Conservation (phyloP, 129 eudicot species). For the Flaveria sonorensis region DNA sequence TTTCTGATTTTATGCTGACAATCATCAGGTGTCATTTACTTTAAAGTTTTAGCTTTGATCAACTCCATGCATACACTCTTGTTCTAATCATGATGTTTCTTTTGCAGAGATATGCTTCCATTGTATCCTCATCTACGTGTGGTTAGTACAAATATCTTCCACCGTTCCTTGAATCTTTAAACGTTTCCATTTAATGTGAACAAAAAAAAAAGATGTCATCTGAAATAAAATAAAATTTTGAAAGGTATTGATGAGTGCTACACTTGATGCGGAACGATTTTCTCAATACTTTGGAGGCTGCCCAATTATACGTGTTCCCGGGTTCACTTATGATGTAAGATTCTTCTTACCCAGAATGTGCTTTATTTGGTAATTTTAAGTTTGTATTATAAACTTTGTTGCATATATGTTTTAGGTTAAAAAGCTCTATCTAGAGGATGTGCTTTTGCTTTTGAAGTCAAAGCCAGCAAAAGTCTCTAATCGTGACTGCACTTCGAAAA, state of each 20-base stretch:
- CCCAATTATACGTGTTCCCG: conserved; percentile 92
- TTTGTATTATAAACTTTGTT: not conserved
- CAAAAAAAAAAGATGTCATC: not conserved
- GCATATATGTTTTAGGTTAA: conserved; percentile 58
- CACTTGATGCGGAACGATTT: conserved; percentile 95
- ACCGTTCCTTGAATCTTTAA: not conserved
- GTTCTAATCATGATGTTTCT: conserved; percentile 22
- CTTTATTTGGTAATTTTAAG: not conserved
- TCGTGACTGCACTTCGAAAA: conserved; percentile 39
- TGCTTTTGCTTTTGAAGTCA: conserved; percentile 62
- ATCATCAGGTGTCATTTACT: conserved; percentile 64
- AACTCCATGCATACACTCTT: conserved; percentile 18
- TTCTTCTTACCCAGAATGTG: not conserved
- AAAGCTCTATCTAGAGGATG: conserved; percentile 74
- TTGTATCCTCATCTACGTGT: conserved; percentile 78
- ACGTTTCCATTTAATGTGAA: not conserved
- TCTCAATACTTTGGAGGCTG: conserved; percentile 95
- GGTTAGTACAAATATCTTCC: conserved; percentile 50
- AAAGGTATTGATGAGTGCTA: conserved; percentile 98
- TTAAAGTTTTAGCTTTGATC: conserved; percentile 20
- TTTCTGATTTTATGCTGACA: conserved; percentile 88
- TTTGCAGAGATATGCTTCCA: conserved; percentile 94
- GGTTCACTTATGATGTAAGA: conserved; percentile 91
- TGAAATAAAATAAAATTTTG: not conserved
- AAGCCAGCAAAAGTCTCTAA: conserved; percentile 46